phyloP scores from a whole-genome alignment of 768 basidiomycete genomes.

The Zangia roseola region DNA sequence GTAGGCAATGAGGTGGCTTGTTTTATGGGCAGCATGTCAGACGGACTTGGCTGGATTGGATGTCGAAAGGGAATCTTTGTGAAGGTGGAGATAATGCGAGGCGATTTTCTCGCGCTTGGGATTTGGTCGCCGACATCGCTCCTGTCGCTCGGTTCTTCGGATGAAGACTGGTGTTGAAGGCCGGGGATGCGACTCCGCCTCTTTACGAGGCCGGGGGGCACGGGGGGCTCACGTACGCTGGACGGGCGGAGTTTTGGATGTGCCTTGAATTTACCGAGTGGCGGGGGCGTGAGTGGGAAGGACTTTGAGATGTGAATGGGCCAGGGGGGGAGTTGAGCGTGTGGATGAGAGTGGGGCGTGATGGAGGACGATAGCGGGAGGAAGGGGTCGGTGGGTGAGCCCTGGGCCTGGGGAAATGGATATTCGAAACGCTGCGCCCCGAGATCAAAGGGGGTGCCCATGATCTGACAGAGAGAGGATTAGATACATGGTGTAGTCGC shows the following conservation, averaged over 20 bases:
- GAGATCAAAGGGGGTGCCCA: constrained; percentile 34
- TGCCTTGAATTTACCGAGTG: constrained; percentile 24
- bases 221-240: constrained; percentile 29
- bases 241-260: constrained; percentile 32
- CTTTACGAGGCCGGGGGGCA: constrained; percentile 32
- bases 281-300: constrained; percentile 30
- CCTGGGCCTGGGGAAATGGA: constrained; percentile 31
- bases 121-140: constrained; percentile 25
- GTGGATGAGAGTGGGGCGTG: constrained; percentile 25
- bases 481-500: background rate
- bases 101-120: constrained; percentile 5
- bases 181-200: constrained; percentile 23
- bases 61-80: background rate
- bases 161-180: constrained; percentile 24
- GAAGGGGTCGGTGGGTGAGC: constrained; percentile 28
- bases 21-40: constrained; percentile 6
- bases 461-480: constrained; percentile 21
- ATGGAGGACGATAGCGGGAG: constrained; percentile 22
- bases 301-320: constrained; percentile 30
- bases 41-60: background rate
- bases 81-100: constrained; percentile 6
- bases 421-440: constrained; percentile 34
- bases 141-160: constrained; percentile 30
- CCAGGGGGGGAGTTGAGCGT: constrained; percentile 26
- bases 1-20: constrained; percentile 10